Base-by-base conservation (phyloP, 225 moss, liverwort and hornwort species). In the Climacium dendroides region DNA sequence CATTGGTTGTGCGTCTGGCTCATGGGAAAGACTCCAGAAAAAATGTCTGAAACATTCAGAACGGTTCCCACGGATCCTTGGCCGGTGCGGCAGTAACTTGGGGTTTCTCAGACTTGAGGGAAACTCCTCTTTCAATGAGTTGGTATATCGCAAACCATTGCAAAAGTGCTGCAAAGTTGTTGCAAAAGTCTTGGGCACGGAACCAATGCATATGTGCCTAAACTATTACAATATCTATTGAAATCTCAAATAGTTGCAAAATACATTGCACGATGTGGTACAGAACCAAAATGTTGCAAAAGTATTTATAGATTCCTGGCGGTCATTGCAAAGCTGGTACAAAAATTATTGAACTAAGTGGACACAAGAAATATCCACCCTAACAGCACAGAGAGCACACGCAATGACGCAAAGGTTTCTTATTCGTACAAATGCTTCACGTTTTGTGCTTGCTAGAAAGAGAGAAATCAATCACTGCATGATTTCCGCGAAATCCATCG, bases 81-180 rank as follows among this genome's bases (percentile, higher is more conserved):
- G 73, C 74, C 19, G 19, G 7, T 30, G 48, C 19, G 11, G 30
- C 48, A 32, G 48, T 32, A 48, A 19, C 73, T 90, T 89, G 20
- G 92, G 94, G 86, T 95, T 94, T 32, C 35, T 86, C 85, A 58
- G 92, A 94, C 85, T 94, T 93, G 47, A 95, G 92, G 39, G 77
- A 58, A 93, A 93, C 74, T 93, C 88, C 73, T 89, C 90, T 57
- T 91, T 23, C 78, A 92, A 54, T 43, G 92, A 92, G n/a, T 84
- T 15, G 19, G 19, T 48, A 11, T 30, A 11, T 74, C 48, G 48
- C 74, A 30, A 48, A 48, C 19, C 32, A 12, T 32, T 8, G 48
- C 48, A 32, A 29, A 73, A 74, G 19, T 47, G 6, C 47, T 18
- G 47, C 47, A 30, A 73, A 73, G 30, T 47, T 73, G 47, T 29